phyloP scores from a whole-genome alignment of 352 stramenopile genomes.

The Globisporangium yorkense region DNA sequence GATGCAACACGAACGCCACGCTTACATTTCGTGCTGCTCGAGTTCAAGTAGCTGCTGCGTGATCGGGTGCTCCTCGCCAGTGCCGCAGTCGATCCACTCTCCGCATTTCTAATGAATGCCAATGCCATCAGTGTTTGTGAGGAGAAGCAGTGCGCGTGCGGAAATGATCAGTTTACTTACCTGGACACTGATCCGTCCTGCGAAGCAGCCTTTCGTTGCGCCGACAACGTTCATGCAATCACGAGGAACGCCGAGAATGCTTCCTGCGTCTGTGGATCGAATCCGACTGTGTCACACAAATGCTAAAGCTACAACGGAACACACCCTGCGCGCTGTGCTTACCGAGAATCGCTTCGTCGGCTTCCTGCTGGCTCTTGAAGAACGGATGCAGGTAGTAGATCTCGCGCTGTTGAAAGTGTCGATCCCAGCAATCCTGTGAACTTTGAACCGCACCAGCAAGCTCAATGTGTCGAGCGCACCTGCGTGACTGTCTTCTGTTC shows the following conservation, averaged over 20 bases:
- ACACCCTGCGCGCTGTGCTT: neutral
- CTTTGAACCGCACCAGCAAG: too few species aligned
- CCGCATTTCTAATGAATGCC: conserved; percentile 27
- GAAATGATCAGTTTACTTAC: conserved; percentile 16
- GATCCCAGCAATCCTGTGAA: neutral
- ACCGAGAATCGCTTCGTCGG: conserved; percentile 83
- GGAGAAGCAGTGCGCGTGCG: neutral
- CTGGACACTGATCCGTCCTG: conserved; percentile 41
- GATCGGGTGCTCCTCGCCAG: conserved; percentile 65
- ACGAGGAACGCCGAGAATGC: conserved; percentile 64
- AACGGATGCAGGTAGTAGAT: conserved; percentile 85
- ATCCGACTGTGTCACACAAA: neutral
- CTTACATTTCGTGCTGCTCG: conserved; percentile 46
- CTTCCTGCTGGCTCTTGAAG: conserved; percentile 73
- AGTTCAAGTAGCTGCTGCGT: conserved; percentile 68
- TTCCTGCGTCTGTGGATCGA: conserved; percentile 43
- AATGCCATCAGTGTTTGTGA: neutral
- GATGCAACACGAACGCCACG: too few species aligned
- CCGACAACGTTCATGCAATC: conserved; percentile 75
- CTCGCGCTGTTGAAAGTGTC: conserved; percentile 36
- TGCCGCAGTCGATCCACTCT: conserved; percentile 49
- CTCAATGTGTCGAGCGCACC: conserved; percentile 17
- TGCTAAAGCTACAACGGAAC: neutral
- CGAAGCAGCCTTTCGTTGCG: conserved; percentile 78
- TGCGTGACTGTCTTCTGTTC: conserved; percentile 82